These are phyloP conservation scores for Pleurotus tuber-regium DNA, from an alignment of 768 basidiomycete genomes.

Conservation along the genomic window DNA sequence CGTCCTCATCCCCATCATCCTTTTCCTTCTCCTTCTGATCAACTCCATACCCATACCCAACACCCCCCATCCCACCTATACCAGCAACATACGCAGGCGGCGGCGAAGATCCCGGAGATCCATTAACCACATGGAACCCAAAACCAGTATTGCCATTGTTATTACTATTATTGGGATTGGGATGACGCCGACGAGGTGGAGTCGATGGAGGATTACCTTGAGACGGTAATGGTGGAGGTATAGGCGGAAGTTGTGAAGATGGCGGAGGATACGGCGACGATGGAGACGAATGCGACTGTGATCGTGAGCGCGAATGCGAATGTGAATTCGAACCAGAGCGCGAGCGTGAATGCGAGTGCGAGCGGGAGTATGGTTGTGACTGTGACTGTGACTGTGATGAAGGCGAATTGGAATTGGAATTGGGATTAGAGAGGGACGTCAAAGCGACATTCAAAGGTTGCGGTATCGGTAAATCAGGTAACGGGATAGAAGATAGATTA, in stretches of 20 bases:
- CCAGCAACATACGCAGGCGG: conserved; percentile 5
- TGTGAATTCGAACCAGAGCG: no score
- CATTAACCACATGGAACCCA: no score
- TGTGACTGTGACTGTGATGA: no score
- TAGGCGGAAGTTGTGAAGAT: conserved; percentile 4
- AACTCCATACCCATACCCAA: neutral
- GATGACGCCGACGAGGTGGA: conserved; percentile 18
- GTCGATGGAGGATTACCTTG: conserved; percentile 36
- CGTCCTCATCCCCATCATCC: conserved; percentile 1
- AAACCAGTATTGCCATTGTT: no score
- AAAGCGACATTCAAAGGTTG: conserved; percentile 3
- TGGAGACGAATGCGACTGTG: conserved; percentile 5
- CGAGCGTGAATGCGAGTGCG: no score
- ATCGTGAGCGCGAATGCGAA: no score
- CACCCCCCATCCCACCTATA: neutral
- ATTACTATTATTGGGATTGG: neutral
- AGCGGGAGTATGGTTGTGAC: no score
- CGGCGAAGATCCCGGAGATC: conserved; percentile 8
- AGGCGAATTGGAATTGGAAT: no score
- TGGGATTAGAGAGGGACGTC: no score
- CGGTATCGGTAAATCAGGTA: conserved; percentile 3
- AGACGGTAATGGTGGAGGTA: neutral
- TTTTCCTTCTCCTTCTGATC: conserved; percentile 2
- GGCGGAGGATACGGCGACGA: conserved; percentile 9
- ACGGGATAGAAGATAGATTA: conserved; percentile 1